phyloP scores from a whole-genome alignment of 2,329 filamentous ascomycete species.

The Neofusicoccum ribis region DNA sequence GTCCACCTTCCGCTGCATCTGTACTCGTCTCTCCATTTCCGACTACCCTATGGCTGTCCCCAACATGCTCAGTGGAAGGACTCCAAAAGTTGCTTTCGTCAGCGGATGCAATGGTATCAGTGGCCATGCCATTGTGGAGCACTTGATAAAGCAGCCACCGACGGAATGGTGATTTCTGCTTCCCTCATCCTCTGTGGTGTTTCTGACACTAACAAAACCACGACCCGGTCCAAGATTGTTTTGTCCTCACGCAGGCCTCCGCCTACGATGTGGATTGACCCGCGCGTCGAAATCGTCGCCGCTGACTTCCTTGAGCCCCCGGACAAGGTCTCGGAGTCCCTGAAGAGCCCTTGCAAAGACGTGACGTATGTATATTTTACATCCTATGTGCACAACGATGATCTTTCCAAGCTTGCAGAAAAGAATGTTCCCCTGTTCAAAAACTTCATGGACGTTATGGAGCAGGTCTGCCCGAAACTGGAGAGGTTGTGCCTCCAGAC shows the following conservation, averaged over 20 bases:
- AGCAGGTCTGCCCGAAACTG: conserved; percentile 26
- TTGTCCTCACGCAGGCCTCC: conserved; percentile 30
- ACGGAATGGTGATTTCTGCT: background rate
- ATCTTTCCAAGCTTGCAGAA: conserved; percentile 29
- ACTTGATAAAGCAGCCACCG: conserved; percentile 31
- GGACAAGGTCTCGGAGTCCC: background rate
- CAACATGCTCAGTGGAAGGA: no score
- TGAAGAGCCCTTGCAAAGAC: conserved; percentile 26
- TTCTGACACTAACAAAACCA: background rate
- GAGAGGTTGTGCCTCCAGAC: conserved; percentile 27
- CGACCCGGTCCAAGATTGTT: conserved; percentile 27
- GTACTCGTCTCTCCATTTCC: no score
- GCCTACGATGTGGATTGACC: conserved; percentile 26
- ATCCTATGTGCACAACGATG: conserved; percentile 36
- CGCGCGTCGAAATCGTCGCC: conserved; percentile 34
- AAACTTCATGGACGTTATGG: conserved; percentile 35
- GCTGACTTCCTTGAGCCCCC: conserved; percentile 31
- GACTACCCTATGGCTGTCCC: no score
- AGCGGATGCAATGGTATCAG: conserved; percentile 39
- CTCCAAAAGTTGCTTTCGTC: conserved; percentile 34
- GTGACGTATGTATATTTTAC: conserved; percentile 38
- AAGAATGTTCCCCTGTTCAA: conserved; percentile 33
- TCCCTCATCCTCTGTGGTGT: no score
- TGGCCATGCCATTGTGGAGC: conserved; percentile 37
- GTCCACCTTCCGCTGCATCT: no score